phyloP scores from a whole-genome alignment of 306 rosid genomes.

The Quercus mongolica region DNA sequence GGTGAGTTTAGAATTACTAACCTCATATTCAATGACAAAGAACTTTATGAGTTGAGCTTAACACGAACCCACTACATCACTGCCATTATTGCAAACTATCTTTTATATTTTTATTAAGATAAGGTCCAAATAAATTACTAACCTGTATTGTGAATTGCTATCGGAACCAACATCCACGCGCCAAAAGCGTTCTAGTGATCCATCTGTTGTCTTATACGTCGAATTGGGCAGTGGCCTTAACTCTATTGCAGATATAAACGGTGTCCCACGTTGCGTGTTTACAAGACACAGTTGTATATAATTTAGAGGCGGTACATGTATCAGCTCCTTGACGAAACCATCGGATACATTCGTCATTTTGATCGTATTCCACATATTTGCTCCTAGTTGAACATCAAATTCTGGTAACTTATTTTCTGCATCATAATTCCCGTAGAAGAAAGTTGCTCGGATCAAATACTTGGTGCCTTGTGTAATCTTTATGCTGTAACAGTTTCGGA shows the following conservation, averaged over 20 bases:
- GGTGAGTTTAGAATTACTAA: no score
- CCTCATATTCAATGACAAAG: no score
- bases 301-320: constrained; percentile 30
- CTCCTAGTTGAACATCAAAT: constrained; percentile 48
- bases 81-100: no score
- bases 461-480: constrained; percentile 20
- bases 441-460: constrained; percentile 36
- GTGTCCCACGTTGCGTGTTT: constrained; percentile 40
- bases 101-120: no score
- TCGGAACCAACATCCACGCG: no score
- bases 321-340: constrained; percentile 13
- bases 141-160: no score
- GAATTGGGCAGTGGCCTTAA: constrained; percentile 29
- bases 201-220: constrained; percentile 6
- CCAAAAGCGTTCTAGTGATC: no score
- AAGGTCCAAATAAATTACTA: no score
- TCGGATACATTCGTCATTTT: not conserved
- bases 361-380: constrained; percentile 36
- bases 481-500: constrained; percentile 53
- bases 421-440: constrained; percentile 51
- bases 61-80: no score
- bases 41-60: no score
- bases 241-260: constrained; percentile 47
- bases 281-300: constrained; percentile 34
- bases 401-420: constrained; percentile 19